Evolutionary conservation across 140 eudicot genomes (phyloP).

Genomic region (Bidens hawaiensis): DNA sequence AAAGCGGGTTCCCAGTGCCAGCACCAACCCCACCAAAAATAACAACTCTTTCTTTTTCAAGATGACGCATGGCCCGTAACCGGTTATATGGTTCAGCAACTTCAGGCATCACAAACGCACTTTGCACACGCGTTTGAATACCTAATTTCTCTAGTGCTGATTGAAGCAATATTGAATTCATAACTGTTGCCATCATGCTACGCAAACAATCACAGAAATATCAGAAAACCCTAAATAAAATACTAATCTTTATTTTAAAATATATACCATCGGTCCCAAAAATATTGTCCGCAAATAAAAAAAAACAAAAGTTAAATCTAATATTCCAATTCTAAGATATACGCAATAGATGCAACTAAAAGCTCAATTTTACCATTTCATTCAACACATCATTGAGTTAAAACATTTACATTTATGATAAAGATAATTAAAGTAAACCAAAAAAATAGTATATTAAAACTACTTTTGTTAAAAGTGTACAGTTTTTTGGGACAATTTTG

Average conservation of each 20-base stretch:
- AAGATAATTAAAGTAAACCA: neutral
- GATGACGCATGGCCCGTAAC: constrained; percentile 81
- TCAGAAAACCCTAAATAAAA: too few species aligned
- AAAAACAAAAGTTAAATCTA: too few species aligned
- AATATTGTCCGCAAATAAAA: too few species aligned
- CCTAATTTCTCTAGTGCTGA: constrained; percentile 85
- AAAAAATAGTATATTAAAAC: neutral
- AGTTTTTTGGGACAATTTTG: neutral
- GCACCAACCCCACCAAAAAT: constrained; percentile 95
- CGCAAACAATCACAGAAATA: constrained; percentile 10
- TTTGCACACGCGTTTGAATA: constrained; percentile 86
- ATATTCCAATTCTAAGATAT: too few species aligned
- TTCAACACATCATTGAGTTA: neutral
- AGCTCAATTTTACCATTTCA: neutral
- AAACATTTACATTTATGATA: neutral
- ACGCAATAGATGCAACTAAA: neutral
- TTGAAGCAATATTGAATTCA: constrained; percentile 84
- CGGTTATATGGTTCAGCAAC: constrained; percentile 84
- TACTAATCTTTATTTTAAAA: too few species aligned
- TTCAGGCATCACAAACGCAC: constrained; percentile 82
- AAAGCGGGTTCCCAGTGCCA: constrained; percentile 90
- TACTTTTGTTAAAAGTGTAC: neutral
- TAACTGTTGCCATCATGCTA: constrained; percentile 97
- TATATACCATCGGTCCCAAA: too few species aligned
- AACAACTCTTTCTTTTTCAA: constrained; percentile 88